phyloP scores from a whole-genome alignment of 2,329 filamentous ascomycete genomes.

The Colletotrichum paranaense region DNA sequence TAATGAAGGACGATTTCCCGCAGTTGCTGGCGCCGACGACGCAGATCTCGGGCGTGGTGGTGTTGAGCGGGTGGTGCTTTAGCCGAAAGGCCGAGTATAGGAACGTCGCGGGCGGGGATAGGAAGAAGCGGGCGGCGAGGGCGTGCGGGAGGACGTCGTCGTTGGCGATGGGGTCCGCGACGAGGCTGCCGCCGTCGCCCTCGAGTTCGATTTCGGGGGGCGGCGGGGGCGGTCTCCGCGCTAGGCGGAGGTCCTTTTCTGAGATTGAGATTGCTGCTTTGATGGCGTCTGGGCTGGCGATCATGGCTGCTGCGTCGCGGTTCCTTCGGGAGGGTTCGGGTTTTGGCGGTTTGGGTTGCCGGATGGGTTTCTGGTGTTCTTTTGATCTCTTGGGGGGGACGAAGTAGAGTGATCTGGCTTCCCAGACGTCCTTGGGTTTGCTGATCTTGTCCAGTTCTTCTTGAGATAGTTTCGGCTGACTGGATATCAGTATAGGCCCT shows the following conservation, averaged over 20 bases:
- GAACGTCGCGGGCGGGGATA: slow-evolving; percentile 43
- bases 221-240: background rate
- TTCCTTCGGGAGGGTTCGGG: background rate
- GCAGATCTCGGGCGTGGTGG: slow-evolving; percentile 71
- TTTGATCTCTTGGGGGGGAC: slow-evolving; percentile 9
- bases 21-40: slow-evolving; percentile 90
- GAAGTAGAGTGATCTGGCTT: slow-evolving; percentile 24
- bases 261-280: background rate
- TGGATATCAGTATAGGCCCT: background rate
- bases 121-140: slow-evolving; percentile 21
- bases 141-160: background rate
- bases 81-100: slow-evolving; percentile 63
- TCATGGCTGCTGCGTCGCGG: background rate
- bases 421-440: slow-evolving; percentile 8
- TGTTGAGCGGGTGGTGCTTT: slow-evolving; percentile 62
- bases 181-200: slow-evolving; percentile 17
- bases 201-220: background rate
- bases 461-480: slow-evolving; percentile 11
- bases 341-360: background rate
- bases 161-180: background rate
- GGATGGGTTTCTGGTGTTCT: background rate
- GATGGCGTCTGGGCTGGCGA: background rate
- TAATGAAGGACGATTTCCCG: slow-evolving; percentile 90
- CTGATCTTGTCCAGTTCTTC: slow-evolving; percentile 22
- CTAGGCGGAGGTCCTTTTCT: background rate